Evolutionary conservation across 2,329 filamentous ascomycete genomes (phyloP), one percentile per base, ranked within the genome.

Genomic region (Xylaria sp.): DNA sequence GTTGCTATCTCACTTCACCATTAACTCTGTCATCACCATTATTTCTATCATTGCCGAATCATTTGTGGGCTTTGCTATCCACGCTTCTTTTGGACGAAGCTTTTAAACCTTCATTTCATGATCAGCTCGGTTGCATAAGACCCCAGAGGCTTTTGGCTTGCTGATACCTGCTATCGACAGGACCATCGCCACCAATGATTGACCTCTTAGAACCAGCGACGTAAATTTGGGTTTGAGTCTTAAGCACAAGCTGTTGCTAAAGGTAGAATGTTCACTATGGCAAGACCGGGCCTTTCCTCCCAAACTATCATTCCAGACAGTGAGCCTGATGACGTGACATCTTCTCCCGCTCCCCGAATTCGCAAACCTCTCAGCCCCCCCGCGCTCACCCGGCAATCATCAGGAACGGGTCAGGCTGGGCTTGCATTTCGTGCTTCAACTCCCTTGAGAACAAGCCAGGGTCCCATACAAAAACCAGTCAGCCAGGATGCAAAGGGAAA

Each of bases 241-340:
- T 31, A 56, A 53, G 54, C 44, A 28, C 17, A 20, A 38, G 46
- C n/a, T 6, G 51, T 42, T 59, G 31, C n/a, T 15, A 13, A 38
- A 40, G 63, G 57, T 53, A 59, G 63, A 28, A 57, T 54, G 10
- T 48, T 67, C 54, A 54, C 23, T 33, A 77, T 72, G 69, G 67
- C 65, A 56, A 73, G 58, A 60, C 63, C 71, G 3, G 67, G 62
- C 7, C 67, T 73, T 53, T 73, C 74, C 48, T 63, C 72, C 33
- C 73, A 69, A 6, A 15, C 63, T n/a, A 46, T 72, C 57, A 67
- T 75, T 31, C 74, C 76, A 13, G 77, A 79, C 65, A 77, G 76
- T 28, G 77, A 78, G n/a, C 71, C 72, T 20, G 70, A 72, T 60
- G 64, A 70, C 64, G 46, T 38, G 65, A 51, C 63, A 48, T 64